Conservation (phyloP, 164 flowering plant genomes). For the Berberis vulgaris region DNA sequence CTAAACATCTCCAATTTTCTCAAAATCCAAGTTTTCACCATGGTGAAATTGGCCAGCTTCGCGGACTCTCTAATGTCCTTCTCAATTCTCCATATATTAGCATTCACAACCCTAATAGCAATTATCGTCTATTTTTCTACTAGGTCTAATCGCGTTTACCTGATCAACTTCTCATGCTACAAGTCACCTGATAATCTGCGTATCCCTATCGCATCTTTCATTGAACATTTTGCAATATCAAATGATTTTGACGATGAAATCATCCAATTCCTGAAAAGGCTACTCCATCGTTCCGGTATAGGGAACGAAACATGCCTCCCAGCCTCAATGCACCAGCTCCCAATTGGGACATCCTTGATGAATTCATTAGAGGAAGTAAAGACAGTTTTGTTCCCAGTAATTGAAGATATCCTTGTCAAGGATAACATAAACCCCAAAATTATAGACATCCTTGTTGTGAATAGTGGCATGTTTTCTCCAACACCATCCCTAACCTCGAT, state of each 20-base stretch:
- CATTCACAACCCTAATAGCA: constrained; percentile 8
- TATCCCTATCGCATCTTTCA: constrained; percentile 19
- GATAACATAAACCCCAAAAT: constrained; percentile 10
- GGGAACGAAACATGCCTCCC: constrained; percentile 40
- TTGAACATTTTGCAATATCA: constrained; percentile 24
- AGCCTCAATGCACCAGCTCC: constrained; percentile 21
- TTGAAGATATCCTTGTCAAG: constrained; percentile 37
- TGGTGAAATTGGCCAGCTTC: not conserved
- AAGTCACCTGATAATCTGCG: constrained; percentile 31
- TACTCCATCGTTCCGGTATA: constrained; percentile 31
- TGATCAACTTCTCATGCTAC: constrained; percentile 47
- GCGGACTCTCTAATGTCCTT: constrained; percentile 1
- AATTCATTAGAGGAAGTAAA: constrained; percentile 23
- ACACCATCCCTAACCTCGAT: constrained; percentile 26
- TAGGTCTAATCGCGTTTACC: constrained; percentile 30
- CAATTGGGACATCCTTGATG: constrained; percentile 19
- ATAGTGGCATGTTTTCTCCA: constrained; percentile 19
- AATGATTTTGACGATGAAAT: constrained; percentile 11
- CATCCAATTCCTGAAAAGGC: constrained; percentile 23
- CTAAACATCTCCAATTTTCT: too few species aligned
- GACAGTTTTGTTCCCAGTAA: constrained; percentile 28
- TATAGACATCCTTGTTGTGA: constrained; percentile 17
- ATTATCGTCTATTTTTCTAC: constrained; percentile 8
- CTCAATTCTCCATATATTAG: constrained; percentile 13
- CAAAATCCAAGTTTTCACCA: too few species aligned